Evolutionary conservation across 371 early-diverging fungal species (phyloP).

Genomic region (Catenaria anguillulae): DNA sequence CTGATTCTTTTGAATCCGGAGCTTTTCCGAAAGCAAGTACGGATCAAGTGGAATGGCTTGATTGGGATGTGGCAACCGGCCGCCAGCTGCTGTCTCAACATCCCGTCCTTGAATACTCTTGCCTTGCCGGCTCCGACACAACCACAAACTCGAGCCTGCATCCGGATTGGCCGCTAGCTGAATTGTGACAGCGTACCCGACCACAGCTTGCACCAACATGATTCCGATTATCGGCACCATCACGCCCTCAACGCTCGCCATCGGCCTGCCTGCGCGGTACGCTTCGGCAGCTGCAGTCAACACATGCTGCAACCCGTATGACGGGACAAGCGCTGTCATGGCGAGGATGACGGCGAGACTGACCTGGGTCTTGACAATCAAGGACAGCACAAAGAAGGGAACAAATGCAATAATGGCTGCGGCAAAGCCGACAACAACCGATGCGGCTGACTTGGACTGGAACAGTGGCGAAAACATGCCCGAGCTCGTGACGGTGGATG

Average conservation of each 20-base stretch:
- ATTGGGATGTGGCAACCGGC: neutral
- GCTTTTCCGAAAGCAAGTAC: conserved; percentile 13
- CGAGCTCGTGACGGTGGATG: too few species aligned
- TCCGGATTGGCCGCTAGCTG: neutral
- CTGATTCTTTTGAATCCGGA: conserved; percentile 13
- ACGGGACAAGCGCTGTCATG: conserved; percentile 14
- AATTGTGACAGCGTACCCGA: neutral
- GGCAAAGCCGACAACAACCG: conserved; percentile 25
- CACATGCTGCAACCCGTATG: conserved; percentile 22
- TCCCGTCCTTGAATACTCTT: too few species aligned
- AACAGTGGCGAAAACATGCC: too few species aligned
- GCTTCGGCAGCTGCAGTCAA: conserved; percentile 18
- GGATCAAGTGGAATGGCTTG: conserved; percentile 9
- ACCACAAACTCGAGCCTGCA: too few species aligned
- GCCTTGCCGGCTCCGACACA: too few species aligned
- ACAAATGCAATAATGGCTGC: conserved; percentile 23
- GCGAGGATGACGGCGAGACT: conserved; percentile 15
- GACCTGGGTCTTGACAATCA: too few species aligned
- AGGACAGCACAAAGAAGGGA: too few species aligned
- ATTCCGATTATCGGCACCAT: neutral
- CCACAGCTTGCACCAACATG: neutral
- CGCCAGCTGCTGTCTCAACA: too few species aligned
- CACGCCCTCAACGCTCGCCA: conserved; percentile 11
- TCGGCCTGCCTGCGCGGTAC: conserved; percentile 12
- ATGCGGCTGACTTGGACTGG: too few species aligned